Percentiles rank a stretch among this genome's conserved stretches.
These are phyloP conservation scores for Malus asiatica DNA, from an alignment of 306 rosid species.

Conservation along the genomic window DNA sequence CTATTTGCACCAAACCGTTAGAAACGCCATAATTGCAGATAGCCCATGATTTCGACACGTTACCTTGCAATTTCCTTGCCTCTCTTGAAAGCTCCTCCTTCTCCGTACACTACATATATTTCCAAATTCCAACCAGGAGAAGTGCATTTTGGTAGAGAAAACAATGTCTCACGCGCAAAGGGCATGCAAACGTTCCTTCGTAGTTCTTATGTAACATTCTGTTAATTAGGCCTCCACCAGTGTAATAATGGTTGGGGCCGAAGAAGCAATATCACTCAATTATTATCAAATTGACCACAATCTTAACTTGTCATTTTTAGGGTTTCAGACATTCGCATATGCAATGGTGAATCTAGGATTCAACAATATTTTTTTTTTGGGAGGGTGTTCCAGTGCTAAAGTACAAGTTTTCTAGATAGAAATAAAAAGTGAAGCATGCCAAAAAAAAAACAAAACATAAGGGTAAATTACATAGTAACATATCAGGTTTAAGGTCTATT, in stretches of 20 bases:
- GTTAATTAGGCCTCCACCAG: not conserved
- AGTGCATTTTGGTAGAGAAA: not conserved
- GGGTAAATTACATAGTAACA: too few relatives aligned
- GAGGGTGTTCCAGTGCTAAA: too few relatives aligned
- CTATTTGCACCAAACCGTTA: slow-evolving; percentile 14
- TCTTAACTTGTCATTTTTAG: too few relatives aligned
- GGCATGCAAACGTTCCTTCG: not conserved
- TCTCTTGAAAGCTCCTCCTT: slow-evolving; percentile 26
- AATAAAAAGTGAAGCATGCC: too few relatives aligned
- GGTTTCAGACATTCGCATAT: too few relatives aligned
- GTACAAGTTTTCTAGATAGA: too few relatives aligned
- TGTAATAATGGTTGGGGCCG: fast-evolving
- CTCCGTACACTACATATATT: not conserved
- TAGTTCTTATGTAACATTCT: not conserved
- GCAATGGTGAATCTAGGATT: too few relatives aligned
- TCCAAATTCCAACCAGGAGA: not conserved
- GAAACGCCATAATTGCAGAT: slow-evolving; percentile 11
- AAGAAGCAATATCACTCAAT: not conserved
- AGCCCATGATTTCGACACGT: slow-evolving; percentile 16
- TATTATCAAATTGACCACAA: not conserved
- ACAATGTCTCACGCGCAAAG: slow-evolving; percentile 18
- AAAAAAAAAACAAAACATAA: too few relatives aligned
- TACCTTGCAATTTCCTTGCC: slow-evolving; percentile 20
- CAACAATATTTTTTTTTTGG: too few relatives aligned
- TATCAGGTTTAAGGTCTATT: too few relatives aligned